phyloP scores from a whole-genome alignment of 257 asterid species.

The Echites panduratus region DNA sequence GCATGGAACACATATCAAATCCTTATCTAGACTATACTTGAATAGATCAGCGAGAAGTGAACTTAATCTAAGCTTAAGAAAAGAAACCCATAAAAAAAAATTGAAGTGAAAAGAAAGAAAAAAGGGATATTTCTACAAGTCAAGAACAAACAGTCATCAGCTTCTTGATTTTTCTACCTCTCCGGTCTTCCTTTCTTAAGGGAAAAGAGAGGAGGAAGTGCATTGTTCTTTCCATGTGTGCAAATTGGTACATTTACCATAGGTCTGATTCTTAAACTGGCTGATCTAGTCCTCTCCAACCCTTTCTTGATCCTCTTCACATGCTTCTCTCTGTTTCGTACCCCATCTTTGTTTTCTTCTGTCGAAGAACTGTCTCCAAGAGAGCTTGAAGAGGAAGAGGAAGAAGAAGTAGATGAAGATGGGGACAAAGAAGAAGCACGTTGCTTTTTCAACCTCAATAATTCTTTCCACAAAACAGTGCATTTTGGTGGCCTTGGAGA shows the following conservation, averaged over 20 bases:
- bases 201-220: slow-evolving; percentile 53
- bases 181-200: slow-evolving; percentile 47
- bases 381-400: slow-evolving; percentile 35
- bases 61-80: slow-evolving; percentile 10
- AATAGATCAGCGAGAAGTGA: slow-evolving; percentile 14
- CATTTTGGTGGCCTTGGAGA: slow-evolving; percentile 94
- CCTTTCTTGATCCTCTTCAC: slow-evolving; percentile 55
- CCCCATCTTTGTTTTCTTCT: slow-evolving; percentile 30
- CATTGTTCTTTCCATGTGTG: slow-evolving; percentile 45
- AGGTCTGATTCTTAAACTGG: slow-evolving; percentile 59
- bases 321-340: slow-evolving; percentile 31
- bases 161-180: slow-evolving; percentile 25
- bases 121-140: slow-evolving; percentile 24
- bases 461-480: slow-evolving; percentile 82
- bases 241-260: slow-evolving; percentile 65
- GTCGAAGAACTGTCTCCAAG: slow-evolving; percentile 14
- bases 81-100: neutral
- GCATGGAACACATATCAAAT: slow-evolving; percentile 9
- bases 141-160: neutral
- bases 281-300: slow-evolving; percentile 57
- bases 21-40: slow-evolving; percentile 6
- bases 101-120: neutral
- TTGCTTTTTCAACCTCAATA: slow-evolving; percentile 57
- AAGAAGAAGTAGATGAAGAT: slow-evolving; percentile 45
- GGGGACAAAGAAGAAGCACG: slow-evolving; percentile 45